Percentiles rank a stretch among this genome's conserved stretches.
Evolutionary conservation across 2,329 filamentous ascomycete genomes (phyloP).

Genomic region (Remersonia thermophila): DNA sequence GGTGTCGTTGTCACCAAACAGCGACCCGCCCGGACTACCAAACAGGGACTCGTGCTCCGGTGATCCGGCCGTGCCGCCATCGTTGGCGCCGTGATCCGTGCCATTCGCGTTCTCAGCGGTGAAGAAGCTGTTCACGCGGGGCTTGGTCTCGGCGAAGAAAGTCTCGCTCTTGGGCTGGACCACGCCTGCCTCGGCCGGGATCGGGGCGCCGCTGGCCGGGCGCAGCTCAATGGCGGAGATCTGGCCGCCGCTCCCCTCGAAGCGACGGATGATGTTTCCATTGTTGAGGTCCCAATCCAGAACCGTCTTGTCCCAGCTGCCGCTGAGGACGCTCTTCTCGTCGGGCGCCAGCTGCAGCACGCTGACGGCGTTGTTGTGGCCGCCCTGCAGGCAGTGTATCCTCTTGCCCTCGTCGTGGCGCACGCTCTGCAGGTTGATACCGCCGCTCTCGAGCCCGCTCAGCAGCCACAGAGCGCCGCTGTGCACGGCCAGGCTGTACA

Average conservation of each 20-base stretch:
- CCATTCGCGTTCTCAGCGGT: conserved; percentile 22
- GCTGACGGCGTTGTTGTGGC: conserved; percentile 81
- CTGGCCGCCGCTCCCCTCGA: conserved; percentile 66
- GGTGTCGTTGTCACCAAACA: conserved; percentile 71
- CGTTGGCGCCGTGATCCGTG: conserved; percentile 20
- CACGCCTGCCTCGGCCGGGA: conserved; percentile 59
- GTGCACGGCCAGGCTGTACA: conserved; percentile 88
- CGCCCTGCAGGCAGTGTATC: conserved; percentile 57
- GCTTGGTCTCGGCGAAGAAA: conserved; percentile 56
- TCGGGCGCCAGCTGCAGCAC: conserved; percentile 72
- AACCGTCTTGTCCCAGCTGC: conserved; percentile 92
- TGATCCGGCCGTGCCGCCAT: conserved; percentile 26
- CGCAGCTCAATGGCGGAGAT: conserved; percentile 81
- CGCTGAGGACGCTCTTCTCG: conserved; percentile 77
- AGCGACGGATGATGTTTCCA: conserved; percentile 62
- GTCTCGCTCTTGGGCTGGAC: conserved; percentile 51
- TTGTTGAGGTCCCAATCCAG: conserved; percentile 92
- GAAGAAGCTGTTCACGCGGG: conserved; percentile 42
- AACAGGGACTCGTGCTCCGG: conserved; percentile 73
- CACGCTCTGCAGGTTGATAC: conserved; percentile 86
- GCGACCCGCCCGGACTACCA: conserved; percentile 64
- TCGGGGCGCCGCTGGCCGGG: conserved; percentile 60
- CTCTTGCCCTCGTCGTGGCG: conserved; percentile 89
- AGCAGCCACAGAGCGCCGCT: conserved; percentile 84
- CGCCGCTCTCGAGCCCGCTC: conserved; percentile 78